A percentile compares a stretch with the other conserved stretches of the same genome.
phyloP scores from a whole-genome alignment of 345 rosid genomes.

The Melaleuca alternifolia region DNA sequence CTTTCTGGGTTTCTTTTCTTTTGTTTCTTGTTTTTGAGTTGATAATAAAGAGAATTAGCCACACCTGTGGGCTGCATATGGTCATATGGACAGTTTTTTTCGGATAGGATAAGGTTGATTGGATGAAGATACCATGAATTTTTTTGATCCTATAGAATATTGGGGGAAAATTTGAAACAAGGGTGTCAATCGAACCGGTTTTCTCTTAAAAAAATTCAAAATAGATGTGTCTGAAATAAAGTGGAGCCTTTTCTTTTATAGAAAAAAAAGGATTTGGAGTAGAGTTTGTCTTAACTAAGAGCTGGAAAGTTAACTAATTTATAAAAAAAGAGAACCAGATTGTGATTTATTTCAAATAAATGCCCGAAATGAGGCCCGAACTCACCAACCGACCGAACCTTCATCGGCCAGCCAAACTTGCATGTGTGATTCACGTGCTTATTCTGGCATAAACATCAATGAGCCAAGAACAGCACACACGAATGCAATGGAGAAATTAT shows the following conservation, averaged over 20 bases:
- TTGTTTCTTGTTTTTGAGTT: neutral
- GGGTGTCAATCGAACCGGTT: no score
- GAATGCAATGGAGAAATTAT: neutral
- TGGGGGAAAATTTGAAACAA: neutral
- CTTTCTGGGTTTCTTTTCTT: neutral
- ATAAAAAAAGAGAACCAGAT: neutral
- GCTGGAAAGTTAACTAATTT: neutral
- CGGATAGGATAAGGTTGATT: neutral
- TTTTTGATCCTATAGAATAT: neutral
- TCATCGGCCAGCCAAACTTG: fast-evolving
- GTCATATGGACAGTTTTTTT: neutral
- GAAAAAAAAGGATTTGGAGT: neutral
- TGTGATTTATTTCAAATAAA: neutral
- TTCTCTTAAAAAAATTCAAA: no score
- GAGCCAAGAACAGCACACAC: neutral
- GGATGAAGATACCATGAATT: neutral
- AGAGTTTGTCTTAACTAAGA: no score
- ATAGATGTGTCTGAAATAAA: neutral
- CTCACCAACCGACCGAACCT: fast-evolving
- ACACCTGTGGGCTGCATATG: neutral
- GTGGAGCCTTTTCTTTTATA: neutral
- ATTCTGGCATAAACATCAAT: neutral
- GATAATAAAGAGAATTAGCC: neutral
- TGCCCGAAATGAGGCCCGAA: fast-evolving
- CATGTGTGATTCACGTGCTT: neutral